Base-by-base conservation (phyloP, 2,329 filamentous ascomycete genomes). In the Aphanoascus verrucosus region DNA sequence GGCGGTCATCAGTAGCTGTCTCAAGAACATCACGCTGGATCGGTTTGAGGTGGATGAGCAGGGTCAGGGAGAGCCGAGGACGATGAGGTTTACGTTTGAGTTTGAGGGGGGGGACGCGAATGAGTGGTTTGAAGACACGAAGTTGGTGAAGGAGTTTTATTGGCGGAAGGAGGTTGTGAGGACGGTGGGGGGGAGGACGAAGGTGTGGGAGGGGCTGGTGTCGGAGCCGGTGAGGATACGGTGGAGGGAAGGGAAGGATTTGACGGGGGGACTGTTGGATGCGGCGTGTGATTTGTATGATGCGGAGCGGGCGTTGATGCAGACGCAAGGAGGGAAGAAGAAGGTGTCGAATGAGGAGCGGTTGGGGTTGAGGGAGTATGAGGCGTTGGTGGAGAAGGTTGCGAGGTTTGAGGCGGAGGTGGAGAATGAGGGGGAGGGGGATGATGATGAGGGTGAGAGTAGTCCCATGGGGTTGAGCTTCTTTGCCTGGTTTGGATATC, bases 141-240 rank as follows among this genome's bases (percentile, higher is more conserved):
- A 83, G 52, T 9, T 97, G 47, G 86, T 91, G 73, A 97, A 97
- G 83, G 87, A 86, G 66, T 95, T 97, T 72, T 91, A 84, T 80
- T 88, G 84, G 77, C 83, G 90, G 60, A 78, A 79, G 67, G 75
- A 69, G 55, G 57, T 69, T 45, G 57, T 79, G 56, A 79, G 77
- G 55, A 65, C 62, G 17, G 49, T 63, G 32, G 63, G 59, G 48
- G 70, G 65, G 41, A 68, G 64, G 61, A 63, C 66, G 79, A 84
- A 65, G 77, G 80, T 63, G 57, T 89, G 81, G 81, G 75, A 79
- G 35, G 87, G 87, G 35, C 78, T 94, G 34, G 88, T 96, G 54
- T 90, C 84, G 20, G 88, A 94, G 74, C 91, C 91, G 5, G 87
- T 96, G 60, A 78, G 83, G 61, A 91, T 97, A 70, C 77, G 82